Conservation (phyloP, 768 basidiomycete species). For the Infundibulicybe gibba region DNA sequence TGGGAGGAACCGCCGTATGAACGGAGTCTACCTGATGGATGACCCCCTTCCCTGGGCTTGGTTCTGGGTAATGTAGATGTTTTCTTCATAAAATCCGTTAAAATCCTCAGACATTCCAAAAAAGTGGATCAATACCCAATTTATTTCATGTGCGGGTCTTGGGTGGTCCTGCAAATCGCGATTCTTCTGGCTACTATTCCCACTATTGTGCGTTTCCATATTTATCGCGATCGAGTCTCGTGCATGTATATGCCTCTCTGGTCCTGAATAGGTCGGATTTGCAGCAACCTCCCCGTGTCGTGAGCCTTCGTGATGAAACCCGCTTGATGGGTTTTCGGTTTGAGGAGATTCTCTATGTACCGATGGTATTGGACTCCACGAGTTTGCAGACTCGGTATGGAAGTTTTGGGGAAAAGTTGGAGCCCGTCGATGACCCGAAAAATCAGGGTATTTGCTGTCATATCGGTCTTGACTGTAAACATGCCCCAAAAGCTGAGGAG, state of each 20-base stretch:
- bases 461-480: too few species aligned
- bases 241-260: too few species aligned
- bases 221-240: too few species aligned
- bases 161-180: too few species aligned
- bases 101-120: not conserved
- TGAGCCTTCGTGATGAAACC: not conserved
- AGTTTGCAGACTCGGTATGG: conserved; percentile 11
- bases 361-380: conserved; percentile 30
- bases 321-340: conserved; percentile 1
- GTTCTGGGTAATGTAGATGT: not conserved
- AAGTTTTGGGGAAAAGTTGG: not conserved
- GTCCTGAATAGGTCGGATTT: too few species aligned
- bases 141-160: too few species aligned
- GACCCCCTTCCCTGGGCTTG: not conserved
- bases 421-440: not conserved
- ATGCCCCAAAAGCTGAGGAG: too few species aligned
- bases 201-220: too few species aligned
- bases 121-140: too few species aligned
- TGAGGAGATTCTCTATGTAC: conserved; percentile 24
- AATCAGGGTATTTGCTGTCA: not conserved
- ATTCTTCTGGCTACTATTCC: too few species aligned
- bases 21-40: not conserved
- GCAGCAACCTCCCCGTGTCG: not conserved
- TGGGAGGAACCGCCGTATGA: too few species aligned
- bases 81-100: not conserved